Evolutionary conservation across 768 basidiomycete genomes (phyloP).

Genomic region (Obba rivulosa): DNA sequence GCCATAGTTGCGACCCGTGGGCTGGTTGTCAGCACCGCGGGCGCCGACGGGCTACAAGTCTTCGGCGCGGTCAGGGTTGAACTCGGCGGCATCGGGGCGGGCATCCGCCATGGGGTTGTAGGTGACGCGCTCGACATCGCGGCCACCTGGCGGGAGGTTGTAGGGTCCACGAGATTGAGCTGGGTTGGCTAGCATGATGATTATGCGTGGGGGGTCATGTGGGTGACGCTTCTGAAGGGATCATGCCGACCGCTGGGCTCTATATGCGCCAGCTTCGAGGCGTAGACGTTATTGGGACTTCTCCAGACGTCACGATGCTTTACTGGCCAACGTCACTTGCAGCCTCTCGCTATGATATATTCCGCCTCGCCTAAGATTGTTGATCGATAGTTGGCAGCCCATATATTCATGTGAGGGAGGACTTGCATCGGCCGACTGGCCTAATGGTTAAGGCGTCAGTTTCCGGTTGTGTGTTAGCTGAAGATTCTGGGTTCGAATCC

Average conservation of each 20-base stretch:
- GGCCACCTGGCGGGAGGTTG: constrained; percentile 11
- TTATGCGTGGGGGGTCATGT: background rate
- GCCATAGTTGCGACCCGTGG: constrained; percentile 12
- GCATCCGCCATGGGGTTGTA: constrained; percentile 19
- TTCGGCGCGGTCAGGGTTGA: constrained; percentile 11
- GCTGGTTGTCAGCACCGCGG: constrained; percentile 20
- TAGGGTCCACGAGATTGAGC: constrained; percentile 10
- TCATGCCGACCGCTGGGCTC: background rate
- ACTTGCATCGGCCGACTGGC: constrained; percentile 50
- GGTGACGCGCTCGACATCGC: constrained; percentile 15
- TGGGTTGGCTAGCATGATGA: background rate
- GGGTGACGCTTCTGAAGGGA: background rate
- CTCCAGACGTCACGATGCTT: too few relatives aligned
- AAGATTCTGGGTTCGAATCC: constrained; percentile 59
- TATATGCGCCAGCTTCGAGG: background rate
- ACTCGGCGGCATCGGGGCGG: constrained; percentile 16
- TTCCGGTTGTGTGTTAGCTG: constrained; percentile 44
- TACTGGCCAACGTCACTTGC: too few relatives aligned
- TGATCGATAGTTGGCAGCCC: too few relatives aligned
- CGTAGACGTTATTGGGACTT: too few relatives aligned
- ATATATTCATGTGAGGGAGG: too few relatives aligned
- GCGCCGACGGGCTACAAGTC: constrained; percentile 16
- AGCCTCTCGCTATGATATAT: too few relatives aligned
- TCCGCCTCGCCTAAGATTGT: too few relatives aligned
- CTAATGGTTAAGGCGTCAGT: constrained; percentile 60